Evolutionary conservation across 306 rosid species (phyloP).

Genomic region (Canavalia ensiformis): DNA sequence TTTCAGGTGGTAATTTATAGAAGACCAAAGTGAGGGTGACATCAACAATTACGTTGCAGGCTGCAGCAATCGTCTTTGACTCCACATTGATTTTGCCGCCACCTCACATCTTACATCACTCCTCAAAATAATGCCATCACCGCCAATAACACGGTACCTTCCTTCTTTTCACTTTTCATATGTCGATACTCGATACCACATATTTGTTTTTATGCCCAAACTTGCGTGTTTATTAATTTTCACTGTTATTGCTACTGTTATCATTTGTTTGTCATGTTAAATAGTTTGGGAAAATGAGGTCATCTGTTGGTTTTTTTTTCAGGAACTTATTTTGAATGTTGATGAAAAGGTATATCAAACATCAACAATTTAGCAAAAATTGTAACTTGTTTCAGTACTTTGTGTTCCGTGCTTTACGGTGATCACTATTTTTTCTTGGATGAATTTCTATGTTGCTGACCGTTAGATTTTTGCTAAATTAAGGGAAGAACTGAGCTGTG

Average conservation of each 20-base stretch:
- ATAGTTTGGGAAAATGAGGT: background rate
- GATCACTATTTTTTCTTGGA: background rate
- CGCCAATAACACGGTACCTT: no score
- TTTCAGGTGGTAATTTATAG: no score
- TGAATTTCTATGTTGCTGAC: background rate
- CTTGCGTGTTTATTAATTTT: background rate
- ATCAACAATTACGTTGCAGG: no score
- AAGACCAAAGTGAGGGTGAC: no score
- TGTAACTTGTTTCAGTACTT: background rate
- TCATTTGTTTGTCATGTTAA: background rate
- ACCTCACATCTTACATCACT: no score
- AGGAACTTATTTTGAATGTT: background rate
- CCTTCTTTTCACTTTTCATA: no score
- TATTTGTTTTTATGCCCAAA: slow-evolving; percentile 8
- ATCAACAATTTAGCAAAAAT: background rate
- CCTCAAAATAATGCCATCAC: no score
- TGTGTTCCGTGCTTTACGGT: slow-evolving; percentile 15
- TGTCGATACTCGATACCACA: background rate
- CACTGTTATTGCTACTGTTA: slow-evolving; percentile 20
- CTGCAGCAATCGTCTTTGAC: no score
- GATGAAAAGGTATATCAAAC: background rate
- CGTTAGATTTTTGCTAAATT: background rate
- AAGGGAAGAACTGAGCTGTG: slow-evolving; percentile 14
- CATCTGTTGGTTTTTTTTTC: background rate
- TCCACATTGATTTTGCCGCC: no score